Conservation (phyloP, 1,284 basidiomycete genomes). For the Pascua sp. region DNA sequence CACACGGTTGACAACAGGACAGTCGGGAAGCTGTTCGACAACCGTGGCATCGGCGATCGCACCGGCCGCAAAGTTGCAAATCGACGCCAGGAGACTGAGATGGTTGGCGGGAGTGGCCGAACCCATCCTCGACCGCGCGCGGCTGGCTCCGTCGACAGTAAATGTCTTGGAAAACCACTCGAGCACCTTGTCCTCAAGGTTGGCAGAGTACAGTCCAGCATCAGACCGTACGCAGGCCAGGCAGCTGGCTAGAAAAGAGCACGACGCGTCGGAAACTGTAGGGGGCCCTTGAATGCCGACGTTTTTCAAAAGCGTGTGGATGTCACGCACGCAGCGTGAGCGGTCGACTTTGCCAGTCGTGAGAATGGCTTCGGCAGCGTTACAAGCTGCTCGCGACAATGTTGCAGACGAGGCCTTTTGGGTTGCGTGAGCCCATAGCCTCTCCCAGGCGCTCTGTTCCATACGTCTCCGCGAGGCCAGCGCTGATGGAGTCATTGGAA, state of each 20-base stretch:
- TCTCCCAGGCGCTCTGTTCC: conserved; percentile 59
- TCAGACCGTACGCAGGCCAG: conserved; percentile 70
- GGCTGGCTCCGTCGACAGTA: conserved; percentile 51
- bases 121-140: conserved; percentile 52
- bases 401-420: conserved; percentile 64
- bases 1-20: conserved; percentile 60
- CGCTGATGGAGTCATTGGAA: conserved; percentile 23
- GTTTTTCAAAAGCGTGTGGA: conserved; percentile 71
- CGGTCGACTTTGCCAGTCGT: conserved; percentile 54
- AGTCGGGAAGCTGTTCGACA: conserved; percentile 58
- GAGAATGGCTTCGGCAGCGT: conserved; percentile 61
- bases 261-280: conserved; percentile 79
- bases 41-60: conserved; percentile 13
- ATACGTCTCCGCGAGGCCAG: conserved; percentile 1
- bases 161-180: conserved; percentile 63
- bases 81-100: conserved; percentile 60
- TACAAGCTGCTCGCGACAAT: conserved; percentile 74
- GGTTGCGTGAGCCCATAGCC: conserved; percentile 75
- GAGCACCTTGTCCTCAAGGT: conserved; percentile 75
- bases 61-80: conserved; percentile 55
- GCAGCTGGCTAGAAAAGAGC: conserved; percentile 67
- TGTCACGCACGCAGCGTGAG: conserved; percentile 61
- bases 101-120: conserved; percentile 58
- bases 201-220: conserved; percentile 71
- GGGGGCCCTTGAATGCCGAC: conserved; percentile 82